Base-by-base conservation (phyloP, 2,329 filamentous ascomycete species). In the Pseudocercospora fuligena region DNA sequence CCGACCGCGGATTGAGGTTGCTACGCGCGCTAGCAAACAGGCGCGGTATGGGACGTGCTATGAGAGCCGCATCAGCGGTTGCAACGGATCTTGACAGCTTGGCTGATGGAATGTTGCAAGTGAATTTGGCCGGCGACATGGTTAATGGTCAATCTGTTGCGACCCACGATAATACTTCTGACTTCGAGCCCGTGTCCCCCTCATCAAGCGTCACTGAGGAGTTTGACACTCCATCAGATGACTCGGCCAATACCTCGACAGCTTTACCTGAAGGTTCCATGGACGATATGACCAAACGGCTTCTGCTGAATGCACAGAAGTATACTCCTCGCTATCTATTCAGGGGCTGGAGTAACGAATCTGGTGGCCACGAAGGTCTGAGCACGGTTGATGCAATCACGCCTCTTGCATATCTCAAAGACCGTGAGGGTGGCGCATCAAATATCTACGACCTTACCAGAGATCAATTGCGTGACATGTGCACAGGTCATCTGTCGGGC, bases 271-370 rank as follows among this genome's bases (percentile, higher is more conserved):
- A 16, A 8, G 16, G 40, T 43, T 2, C 1, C 16, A 65, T 65
- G 58, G 57, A 56, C n/a, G 25, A 19, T n/a, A 16, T 16, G 14
- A 56, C 49, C n/a, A 65, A 65, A 33, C 46, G 31, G n/a, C 2
- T 5, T 46, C 49, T 65, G 19, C 21, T 65, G 9, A 19, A 61
- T 14, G 63, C 57, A 12, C 63, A 61, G 21, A 49, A 46, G 12
- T 49, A 27, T 23, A 65, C 63, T 16, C 63, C 63, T 40, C 46
- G 63, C 46, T 65, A 65, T 46, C 36, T 61, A 11, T 65, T 65
- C 33, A 19, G 63, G 57, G 57, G 25, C 11, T 65, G 63, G 63
- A n/a, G 21, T 3, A 29, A 63, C 36, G 23, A 11, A 2, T 65
- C 58, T 8, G 63, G 63, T 11, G 63, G 63, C 6, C 23, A n/a